A percentile compares a stretch with the other conserved stretches of the same genome.
These are phyloP conservation scores for Alternaria metachromatica DNA, from an alignment of 2,329 filamentous ascomycete species.

Conservation along the genomic window DNA sequence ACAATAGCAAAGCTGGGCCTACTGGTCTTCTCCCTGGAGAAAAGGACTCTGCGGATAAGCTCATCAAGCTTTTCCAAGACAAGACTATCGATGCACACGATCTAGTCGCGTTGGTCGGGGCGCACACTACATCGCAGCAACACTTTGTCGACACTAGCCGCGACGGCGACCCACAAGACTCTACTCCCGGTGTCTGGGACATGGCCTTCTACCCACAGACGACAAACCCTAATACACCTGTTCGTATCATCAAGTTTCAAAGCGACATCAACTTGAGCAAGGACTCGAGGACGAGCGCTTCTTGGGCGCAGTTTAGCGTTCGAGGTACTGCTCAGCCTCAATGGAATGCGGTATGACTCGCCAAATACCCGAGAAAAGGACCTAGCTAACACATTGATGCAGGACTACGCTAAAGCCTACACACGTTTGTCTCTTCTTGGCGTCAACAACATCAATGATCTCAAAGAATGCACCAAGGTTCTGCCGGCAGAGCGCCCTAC, in stretches of 20 bases:
- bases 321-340: constrained; percentile 30
- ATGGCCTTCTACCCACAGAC: constrained; percentile 47
- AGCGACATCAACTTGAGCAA: constrained; percentile 45
- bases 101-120: constrained; percentile 47
- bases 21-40: constrained; percentile 45
- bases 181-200: constrained; percentile 48
- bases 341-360: constrained; percentile 44
- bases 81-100: constrained; percentile 50
- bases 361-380: not conserved
- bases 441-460: constrained; percentile 62
- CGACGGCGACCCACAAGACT: constrained; percentile 47
- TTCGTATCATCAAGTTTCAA: constrained; percentile 45
- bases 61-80: constrained; percentile 46
- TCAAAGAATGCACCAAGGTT: constrained; percentile 63
- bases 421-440: constrained; percentile 63
- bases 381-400: not conserved
- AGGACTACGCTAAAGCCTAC: constrained; percentile 62
- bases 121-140: constrained; percentile 48
- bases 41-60: constrained; percentile 40
- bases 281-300: constrained; percentile 41
- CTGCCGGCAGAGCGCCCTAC: constrained; percentile 46
- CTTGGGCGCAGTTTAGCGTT: constrained; percentile 43
- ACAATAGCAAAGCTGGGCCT: constrained; percentile 42
- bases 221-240: constrained; percentile 28
- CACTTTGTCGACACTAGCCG: constrained; percentile 42